A percentile compares a stretch with the other conserved stretches of the same genome.
Evolutionary conservation across 2,329 filamentous ascomycete species (phyloP).

Genomic region (Ceratocystis cubensis): DNA sequence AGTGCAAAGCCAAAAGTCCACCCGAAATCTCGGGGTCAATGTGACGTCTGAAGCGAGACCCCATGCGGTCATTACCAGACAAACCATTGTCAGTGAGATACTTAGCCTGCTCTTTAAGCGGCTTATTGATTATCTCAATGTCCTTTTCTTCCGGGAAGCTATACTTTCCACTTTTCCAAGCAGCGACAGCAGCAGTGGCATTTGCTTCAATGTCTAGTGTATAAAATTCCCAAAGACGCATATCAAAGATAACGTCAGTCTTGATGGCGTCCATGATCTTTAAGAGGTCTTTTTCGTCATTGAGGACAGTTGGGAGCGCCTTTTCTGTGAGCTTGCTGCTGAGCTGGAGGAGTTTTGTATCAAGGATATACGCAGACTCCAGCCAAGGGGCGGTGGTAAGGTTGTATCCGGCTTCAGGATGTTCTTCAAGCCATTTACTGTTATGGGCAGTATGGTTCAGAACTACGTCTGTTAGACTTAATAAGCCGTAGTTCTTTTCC

Average conservation of each 20-base stretch:
- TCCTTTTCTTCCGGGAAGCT: constrained; percentile 37
- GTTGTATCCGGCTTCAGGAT: constrained; percentile 94
- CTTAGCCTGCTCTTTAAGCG: constrained; percentile 37
- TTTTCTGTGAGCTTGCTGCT: constrained; percentile 57
- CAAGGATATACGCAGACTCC: constrained; percentile 49
- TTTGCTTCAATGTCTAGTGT: constrained; percentile 66
- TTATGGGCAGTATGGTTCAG: constrained; percentile 97
- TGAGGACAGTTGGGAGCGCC: constrained; percentile 63
- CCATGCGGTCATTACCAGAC: constrained; percentile 57
- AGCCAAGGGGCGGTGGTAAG: constrained; percentile 75
- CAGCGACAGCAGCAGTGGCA: constrained; percentile 52
- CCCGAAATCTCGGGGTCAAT: constrained; percentile 60
- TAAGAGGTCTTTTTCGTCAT: constrained; percentile 57
- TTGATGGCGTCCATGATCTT: constrained; percentile 77
- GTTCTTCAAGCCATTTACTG: constrained; percentile 82
- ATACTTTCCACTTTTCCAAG: constrained; percentile 54
- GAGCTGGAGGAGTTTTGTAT: constrained; percentile 57
- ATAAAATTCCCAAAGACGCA: constrained; percentile 90
- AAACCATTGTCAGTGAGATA: constrained; percentile 60
- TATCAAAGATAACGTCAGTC: constrained; percentile 59
- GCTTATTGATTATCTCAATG: constrained; percentile 21
- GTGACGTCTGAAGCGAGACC: constrained; percentile 62
- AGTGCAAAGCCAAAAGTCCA: constrained; percentile 26
- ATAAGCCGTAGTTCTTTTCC: constrained; percentile 69
- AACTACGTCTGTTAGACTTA: constrained; percentile 90